A percentile compares a stretch with the other conserved stretches of the same genome.
Conservation (phyloP, 1,284 basidiomycete genomes). For the Tilletia caries region DNA sequence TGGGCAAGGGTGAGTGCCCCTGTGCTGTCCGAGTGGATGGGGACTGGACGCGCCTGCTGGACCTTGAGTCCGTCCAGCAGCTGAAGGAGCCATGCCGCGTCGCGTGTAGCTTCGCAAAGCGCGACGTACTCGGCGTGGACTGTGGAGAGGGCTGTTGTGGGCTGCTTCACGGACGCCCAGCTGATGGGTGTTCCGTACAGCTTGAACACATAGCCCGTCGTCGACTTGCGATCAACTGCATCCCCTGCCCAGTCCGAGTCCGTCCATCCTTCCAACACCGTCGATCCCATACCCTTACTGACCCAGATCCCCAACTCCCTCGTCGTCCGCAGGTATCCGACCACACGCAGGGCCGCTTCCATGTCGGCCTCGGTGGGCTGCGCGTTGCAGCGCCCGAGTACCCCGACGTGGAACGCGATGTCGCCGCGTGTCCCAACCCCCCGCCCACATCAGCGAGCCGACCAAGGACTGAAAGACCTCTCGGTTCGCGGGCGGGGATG, state of each 20-base stretch:
- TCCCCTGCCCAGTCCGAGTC: conserved; percentile 24
- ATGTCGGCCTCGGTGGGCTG: conserved; percentile 54
- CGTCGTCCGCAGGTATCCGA: conserved; percentile 54
- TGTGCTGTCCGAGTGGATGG: background rate
- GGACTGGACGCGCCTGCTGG: background rate
- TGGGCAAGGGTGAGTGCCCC: background rate
- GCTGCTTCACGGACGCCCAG: background rate
- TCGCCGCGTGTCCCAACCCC: conserved; percentile 56
- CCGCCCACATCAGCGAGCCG: conserved; percentile 57
- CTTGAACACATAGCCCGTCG: conserved; percentile 5
- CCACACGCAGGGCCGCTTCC: conserved; percentile 55
- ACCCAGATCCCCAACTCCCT: background rate
- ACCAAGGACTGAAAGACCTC: conserved; percentile 27
- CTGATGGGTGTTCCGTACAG: background rate
- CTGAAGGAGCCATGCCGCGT: background rate
- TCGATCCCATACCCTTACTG: background rate
- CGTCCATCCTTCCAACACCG: conserved; percentile 7
- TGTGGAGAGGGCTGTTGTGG: background rate
- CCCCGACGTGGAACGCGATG: conserved; percentile 55
- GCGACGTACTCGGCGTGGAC: conserved; percentile 2
- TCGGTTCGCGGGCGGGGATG: background rate
- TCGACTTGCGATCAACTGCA: background rate
- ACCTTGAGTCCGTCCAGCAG: background rate
- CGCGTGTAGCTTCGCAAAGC: background rate
- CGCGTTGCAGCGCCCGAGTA: conserved; percentile 50